Evolutionary conservation across 2,329 filamentous ascomycete genomes (phyloP).

Genomic region (Botrytis fragariae): DNA sequence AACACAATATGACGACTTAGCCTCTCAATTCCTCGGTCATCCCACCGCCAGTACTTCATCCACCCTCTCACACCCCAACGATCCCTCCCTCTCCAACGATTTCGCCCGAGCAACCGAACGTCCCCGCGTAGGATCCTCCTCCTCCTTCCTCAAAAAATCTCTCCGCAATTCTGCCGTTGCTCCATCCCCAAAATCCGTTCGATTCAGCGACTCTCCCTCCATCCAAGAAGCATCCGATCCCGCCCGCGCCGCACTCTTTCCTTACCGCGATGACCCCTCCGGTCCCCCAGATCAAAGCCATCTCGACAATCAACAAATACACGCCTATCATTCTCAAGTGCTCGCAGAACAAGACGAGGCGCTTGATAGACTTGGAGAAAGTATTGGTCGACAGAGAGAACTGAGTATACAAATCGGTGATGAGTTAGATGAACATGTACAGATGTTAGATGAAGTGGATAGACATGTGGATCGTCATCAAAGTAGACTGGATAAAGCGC

Average conservation of each 20-base stretch:
- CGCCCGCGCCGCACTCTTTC: constrained; percentile 58
- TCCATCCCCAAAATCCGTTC: constrained; percentile 67
- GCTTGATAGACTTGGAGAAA: constrained; percentile 81
- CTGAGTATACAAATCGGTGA: constrained; percentile 94
- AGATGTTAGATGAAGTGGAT: constrained; percentile 87
- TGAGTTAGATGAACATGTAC: constrained; percentile 87
- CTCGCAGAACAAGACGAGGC: constrained; percentile 90
- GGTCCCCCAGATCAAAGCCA: constrained; percentile 39
- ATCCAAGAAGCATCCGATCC: constrained; percentile 44
- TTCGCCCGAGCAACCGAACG: constrained; percentile 58
- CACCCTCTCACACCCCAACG: constrained; percentile 60
- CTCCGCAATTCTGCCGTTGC: constrained; percentile 35
- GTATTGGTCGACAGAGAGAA: constrained; percentile 85
- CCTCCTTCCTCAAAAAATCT: constrained; percentile 41
- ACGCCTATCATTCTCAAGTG: constrained; percentile 77
- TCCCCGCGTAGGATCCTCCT: constrained; percentile 43
- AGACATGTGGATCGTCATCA: constrained; percentile 78
- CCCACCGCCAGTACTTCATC: constrained; percentile 48
- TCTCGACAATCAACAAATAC: constrained; percentile 81
- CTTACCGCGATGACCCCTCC: constrained; percentile 69
- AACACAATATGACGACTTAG: constrained; percentile 73
- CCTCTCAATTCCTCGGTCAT: constrained; percentile 74
- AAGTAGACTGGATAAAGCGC: constrained; percentile 70
- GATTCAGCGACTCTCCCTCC: constrained; percentile 69
- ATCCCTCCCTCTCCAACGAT: constrained; percentile 58